Evolutionary conservation across 75 land plant species (phyloP).

Genomic region (Pinus albicaulis): DNA sequence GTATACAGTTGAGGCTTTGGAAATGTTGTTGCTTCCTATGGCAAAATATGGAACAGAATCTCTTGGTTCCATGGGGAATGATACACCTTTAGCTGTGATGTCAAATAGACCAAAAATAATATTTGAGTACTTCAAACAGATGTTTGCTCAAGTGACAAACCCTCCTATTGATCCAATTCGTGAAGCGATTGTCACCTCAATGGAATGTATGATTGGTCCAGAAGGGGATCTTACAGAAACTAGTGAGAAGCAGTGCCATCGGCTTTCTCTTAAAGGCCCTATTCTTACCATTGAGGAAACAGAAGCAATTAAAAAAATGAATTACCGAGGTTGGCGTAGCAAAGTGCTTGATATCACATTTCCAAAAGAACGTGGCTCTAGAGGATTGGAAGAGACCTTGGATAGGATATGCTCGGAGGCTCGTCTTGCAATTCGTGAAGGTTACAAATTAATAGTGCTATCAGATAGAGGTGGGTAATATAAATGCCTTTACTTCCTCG

Average conservation of each 20-base stretch:
- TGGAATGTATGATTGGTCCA: conserved; percentile 99
- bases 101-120: conserved; percentile 83
- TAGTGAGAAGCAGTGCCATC: conserved; percentile 90
- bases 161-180: conserved; percentile 99
- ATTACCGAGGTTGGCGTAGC: conserved; percentile 86
- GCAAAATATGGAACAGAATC: conserved; percentile 96
- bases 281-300: conserved; percentile 81
- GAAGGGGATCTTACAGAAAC: conserved; percentile 98
- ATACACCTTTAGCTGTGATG: conserved; percentile 96
- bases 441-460: conserved; percentile 75
- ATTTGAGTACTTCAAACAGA: conserved; percentile 98
- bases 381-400: conserved; percentile 87
- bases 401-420: conserved; percentile 95
- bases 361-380: conserved; percentile 55
- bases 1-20: conserved; percentile 91
- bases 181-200: conserved; percentile 96
- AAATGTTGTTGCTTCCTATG: conserved; percentile 97
- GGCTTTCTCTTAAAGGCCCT: conserved; percentile 88
- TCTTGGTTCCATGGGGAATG: conserved; percentile 99
- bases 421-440: conserved; percentile 74
- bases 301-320: conserved; percentile 93
- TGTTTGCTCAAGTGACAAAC: conserved; percentile 99
- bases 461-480: conserved; percentile 88
- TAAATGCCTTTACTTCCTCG: background rate
- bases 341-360: conserved; percentile 96